Evolutionary conservation across 306 rosid species (phyloP), one percentile per base, ranked within the genome.

Genomic region (Fagus crenata): DNA sequence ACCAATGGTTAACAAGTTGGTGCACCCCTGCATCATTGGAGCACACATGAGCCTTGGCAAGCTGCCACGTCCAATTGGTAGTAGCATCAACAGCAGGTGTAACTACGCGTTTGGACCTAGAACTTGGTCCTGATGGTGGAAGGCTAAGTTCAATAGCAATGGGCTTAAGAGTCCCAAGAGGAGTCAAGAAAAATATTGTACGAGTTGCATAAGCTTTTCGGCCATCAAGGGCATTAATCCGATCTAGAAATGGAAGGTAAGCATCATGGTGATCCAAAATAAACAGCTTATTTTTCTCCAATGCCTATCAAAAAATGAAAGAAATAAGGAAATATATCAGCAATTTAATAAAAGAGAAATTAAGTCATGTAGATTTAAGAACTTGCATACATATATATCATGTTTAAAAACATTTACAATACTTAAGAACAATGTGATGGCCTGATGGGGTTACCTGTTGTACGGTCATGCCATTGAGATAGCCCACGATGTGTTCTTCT

Each of bases 1-100:
- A 93, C 99, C 97, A 95, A 84, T 95, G 99, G 82, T 95, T 88
- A 17, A 87, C 87, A 36, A 95, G 99, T 82, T 95, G 99, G 86
- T 95, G 99, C 39, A 92, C 97, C 7, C 99, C 99, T 1, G 93
- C 97, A 46, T 95, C 99, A 33, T 95, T 95, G 84, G 95, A 72
- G 78, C 93, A 87, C 41, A 90, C 96, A 40, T 95, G 99, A 4
- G 97, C 91, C 86, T 95, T 95, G 28, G 99, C 99, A 60, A 95
- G 93, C 83, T 87, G 91, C 99, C 99, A 95, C 22, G 60, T 17
- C 99, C 99, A 95, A 69, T 83, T 88, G 76, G 90, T 69, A 1
- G 99, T 89, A 13, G 99, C 99, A 61, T 95, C 97, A 0, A 71
- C 74, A 1, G 96, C 87, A 12, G 96, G 92, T 4, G 92, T 89